Evolutionary conservation across 371 early-diverging fungal genomes (phyloP), one percentile per base, ranked within the genome.

Genomic region (Mucor piriformis): DNA sequence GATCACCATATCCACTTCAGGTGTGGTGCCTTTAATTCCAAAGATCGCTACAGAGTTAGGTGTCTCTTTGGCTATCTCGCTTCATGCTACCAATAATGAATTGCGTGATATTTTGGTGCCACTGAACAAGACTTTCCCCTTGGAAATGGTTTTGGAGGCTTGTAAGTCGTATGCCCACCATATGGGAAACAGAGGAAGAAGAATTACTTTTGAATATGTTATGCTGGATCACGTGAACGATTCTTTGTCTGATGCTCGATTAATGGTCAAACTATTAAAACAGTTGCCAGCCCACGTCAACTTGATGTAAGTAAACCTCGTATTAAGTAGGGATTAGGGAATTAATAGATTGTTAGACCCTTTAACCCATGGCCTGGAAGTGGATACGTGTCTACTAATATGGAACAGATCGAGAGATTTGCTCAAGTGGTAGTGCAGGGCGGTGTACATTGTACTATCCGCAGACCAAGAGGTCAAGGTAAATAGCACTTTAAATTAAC

Each of bases 1-100:
- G 52, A 91, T 96, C 57, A 92, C 93, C 3, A 76, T 96, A 2
- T 93, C 93, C 1, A 96, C 97, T 0, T 94, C 94, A 5, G 97
- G 97, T 23, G 92, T 96, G 1, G 90, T 88, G 0, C 93, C 95
- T 5, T 75, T 90, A 20, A 86, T 96, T 27, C 82, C 84, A 6
- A 80, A 87, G 27, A 70, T 95, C 21, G 89, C 88, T 8, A 69
- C 79, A 20, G 94, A 94, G 5, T 84, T 93, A 4, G 88, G 89
- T 18, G 88, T 94, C 16, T 86, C 89, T 0, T 73, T 96, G 35
- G 96, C 97, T 0, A 83, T 96, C 13, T 92, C 93, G 2, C 76
- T 96, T 4, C 97, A 96, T 72, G 95, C 95, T 1, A 88, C 92
- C 21, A 90, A 85, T 29, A 88, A 95, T 58, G 80, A 76, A 15